Percentiles rank a stretch among this genome's conserved stretches.
Conservation (phyloP, 1,139 yeast genomes). For the Diutina rugosa region DNA sequence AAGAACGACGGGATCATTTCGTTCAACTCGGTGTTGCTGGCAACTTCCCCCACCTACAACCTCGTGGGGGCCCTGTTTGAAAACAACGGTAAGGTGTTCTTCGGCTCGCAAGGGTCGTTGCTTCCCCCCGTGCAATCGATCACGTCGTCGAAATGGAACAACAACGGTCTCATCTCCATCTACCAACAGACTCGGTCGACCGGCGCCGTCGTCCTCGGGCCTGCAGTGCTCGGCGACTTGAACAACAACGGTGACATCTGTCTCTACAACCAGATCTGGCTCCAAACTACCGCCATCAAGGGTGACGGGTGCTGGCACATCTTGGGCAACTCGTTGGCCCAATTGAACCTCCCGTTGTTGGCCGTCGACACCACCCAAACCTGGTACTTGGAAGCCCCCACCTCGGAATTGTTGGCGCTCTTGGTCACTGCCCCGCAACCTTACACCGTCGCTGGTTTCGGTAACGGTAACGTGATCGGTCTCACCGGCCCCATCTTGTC, state of each 20-base stretch:
- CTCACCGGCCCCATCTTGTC: background rate
- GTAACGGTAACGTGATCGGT: background rate
- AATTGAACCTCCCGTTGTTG: background rate
- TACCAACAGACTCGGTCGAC: background rate
- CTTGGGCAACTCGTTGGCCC: background rate
- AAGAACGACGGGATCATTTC: background rate
- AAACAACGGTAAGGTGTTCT: background rate
- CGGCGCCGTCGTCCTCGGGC: background rate
- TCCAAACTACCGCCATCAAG: background rate
- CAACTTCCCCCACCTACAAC: background rate
- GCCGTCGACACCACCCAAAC: background rate
- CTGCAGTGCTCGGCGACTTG: background rate
- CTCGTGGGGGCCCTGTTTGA: background rate
- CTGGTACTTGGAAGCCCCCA: background rate
- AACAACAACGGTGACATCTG: constrained; percentile 1
- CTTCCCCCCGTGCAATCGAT: background rate
- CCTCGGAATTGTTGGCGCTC: background rate
- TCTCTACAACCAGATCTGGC: background rate
- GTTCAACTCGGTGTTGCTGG: background rate
- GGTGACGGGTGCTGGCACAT: background rate
- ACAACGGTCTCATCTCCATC: background rate
- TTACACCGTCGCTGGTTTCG: background rate
- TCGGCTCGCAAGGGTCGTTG: background rate
- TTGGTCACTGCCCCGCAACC: background rate
- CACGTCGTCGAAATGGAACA: background rate